A percentile compares a stretch with the other conserved stretches of the same genome.
These are phyloP conservation scores for Solanum sejunctum DNA, from an alignment of 257 asterid species.

Conservation along the genomic window DNA sequence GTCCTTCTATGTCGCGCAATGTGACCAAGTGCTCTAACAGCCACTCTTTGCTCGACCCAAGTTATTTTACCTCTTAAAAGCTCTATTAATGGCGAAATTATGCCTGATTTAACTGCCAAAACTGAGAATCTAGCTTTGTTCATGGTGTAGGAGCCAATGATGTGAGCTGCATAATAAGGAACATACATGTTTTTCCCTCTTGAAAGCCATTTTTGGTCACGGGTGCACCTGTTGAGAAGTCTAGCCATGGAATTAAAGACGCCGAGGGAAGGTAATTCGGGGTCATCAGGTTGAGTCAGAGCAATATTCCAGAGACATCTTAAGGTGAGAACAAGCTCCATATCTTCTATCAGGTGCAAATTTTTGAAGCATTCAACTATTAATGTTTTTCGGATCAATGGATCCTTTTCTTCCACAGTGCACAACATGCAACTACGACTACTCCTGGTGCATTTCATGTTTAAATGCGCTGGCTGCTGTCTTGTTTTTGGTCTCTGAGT, in stretches of 20 bases:
- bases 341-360: conserved; percentile 7
- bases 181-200: conserved; percentile 4
- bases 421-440: conserved; percentile 8
- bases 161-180: conserved; percentile 23
- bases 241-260: conserved; percentile 14
- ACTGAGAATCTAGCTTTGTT: conserved; percentile 10
- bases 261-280: conserved; percentile 10
- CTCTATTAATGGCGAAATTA: conserved; percentile 11
- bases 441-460: background rate
- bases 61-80: conserved; percentile 9
- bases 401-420: conserved; percentile 8
- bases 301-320: conserved; percentile 15
- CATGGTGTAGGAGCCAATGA: conserved; percentile 25
- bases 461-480: background rate
- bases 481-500: background rate
- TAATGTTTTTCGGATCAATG: conserved; percentile 5
- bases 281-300: conserved; percentile 14
- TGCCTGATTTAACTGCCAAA: conserved; percentile 10
- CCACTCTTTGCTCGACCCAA: conserved; percentile 31
- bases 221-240: conserved; percentile 10
- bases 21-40: conserved; percentile 22
- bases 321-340: conserved; percentile 3
- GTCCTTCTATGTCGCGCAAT: conserved; percentile 11
- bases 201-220: conserved; percentile 3
- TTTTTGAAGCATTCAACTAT: conserved; percentile 4